Evolutionary conservation across 164 flowering plant species (phyloP), one percentile per base, ranked within the genome.

Genomic region (Tetrastigma voinierianum): DNA sequence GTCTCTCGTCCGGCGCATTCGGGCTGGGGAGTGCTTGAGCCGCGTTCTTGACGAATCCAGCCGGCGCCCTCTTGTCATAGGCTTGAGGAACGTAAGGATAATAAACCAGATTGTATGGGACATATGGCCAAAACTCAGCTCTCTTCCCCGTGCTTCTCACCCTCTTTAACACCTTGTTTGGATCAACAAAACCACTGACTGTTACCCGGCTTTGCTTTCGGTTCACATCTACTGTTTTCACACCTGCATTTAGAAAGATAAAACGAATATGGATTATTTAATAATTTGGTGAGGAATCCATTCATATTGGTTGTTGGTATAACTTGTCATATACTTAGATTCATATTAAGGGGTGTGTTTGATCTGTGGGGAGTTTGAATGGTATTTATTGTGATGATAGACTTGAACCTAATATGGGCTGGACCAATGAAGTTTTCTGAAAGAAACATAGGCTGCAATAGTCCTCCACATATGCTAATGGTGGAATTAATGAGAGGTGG

Each of bases 111-210:
- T 79, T 74, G 76, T 79, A 73, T 1, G 78, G 78, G 4, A 77
- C 70, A 44, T 82, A 82, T 0, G 82, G 82, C 85, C 85, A 82
- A 23, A 78, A 49, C 59, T 82, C 82, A 1, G 85, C 79, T 68
- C 48, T 77, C 67, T 82, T 82, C 23, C 85, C 85, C 4, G 82
- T 79, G 66, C 70, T 72, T 66, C 66, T 55, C 47, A 77, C 72
- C 51, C 58, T 79, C 70, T 82, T 74, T 25, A 82, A 62, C 43
- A 82, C 85, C 67, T 74, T 79, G 61, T 74, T 76, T 54, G 78
- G 77, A 43, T 78, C 82, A 43, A 78, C 80, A 23, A 74, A 70
- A 0, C 84, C 84, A 1, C 45, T 78, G 19, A 81, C 84, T 3
- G 75, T 74, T 25, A 81, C 82, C 64, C 24, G 46, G 74, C 81